A percentile compares a stretch with the other conserved stretches of the same genome.
These are phyloP conservation scores for Trichoderma atroviride DNA, from an alignment of 2,329 filamentous ascomycete genomes.

Conservation along the genomic window DNA sequence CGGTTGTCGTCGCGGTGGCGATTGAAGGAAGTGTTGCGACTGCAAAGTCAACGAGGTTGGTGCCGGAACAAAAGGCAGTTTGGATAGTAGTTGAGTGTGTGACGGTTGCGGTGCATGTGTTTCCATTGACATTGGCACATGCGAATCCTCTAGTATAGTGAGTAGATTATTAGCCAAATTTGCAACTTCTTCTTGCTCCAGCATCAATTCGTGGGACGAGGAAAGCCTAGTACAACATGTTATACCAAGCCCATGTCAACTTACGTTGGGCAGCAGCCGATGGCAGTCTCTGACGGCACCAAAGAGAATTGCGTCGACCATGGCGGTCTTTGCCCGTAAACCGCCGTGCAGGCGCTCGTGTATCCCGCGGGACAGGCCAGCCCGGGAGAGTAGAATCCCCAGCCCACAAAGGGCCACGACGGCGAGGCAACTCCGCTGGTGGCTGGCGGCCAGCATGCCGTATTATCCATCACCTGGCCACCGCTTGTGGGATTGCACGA, in stretches of 20 bases:
- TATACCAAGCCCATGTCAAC: slow-evolving; percentile 22
- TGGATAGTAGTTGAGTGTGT: slow-evolving; percentile 1
- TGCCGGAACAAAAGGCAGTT: slow-evolving; percentile 16
- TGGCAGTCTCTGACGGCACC: slow-evolving; percentile 35
- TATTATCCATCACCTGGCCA: slow-evolving; percentile 32
- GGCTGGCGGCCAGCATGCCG: slow-evolving; percentile 38
- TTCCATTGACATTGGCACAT: slow-evolving; percentile 26
- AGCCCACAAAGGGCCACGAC: slow-evolving; percentile 33
- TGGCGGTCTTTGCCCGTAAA: slow-evolving; percentile 27
- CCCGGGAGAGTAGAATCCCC: slow-evolving; percentile 44
- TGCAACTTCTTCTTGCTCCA: background rate
- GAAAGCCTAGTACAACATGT: background rate
- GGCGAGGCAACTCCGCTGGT: slow-evolving; percentile 26
- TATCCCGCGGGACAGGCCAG: slow-evolving; percentile 39
- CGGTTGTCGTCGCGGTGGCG: slow-evolving; percentile 4
- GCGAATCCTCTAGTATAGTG: slow-evolving; percentile 21
- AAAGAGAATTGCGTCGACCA: slow-evolving; percentile 37
- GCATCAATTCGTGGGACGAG: background rate
- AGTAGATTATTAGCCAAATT: background rate
- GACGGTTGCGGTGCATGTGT: slow-evolving; percentile 20
- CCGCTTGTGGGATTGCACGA: slow-evolving; percentile 28
- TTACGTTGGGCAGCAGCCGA: slow-evolving; percentile 40
- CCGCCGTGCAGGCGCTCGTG: slow-evolving; percentile 38
- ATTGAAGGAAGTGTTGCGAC: slow-evolving; percentile 8
- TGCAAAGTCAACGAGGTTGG: background rate